These are phyloP conservation scores for Phoma herbarum DNA, from an alignment of 2,329 filamentous ascomycete species.

Conservation along the genomic window DNA sequence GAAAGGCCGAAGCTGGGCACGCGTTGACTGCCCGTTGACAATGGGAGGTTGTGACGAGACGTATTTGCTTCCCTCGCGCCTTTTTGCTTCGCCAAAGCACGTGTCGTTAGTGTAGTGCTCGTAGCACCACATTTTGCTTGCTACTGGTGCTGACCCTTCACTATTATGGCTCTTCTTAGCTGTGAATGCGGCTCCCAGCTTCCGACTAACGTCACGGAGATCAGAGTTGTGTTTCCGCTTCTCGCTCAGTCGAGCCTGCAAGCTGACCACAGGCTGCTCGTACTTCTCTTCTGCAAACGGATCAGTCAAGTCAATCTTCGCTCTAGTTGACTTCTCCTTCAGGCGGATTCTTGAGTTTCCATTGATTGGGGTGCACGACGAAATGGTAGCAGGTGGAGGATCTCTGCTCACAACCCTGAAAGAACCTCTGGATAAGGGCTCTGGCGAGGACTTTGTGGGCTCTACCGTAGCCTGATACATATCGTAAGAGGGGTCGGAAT, in stretches of 20 bases:
- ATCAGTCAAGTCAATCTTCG: background rate
- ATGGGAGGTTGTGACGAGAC: background rate
- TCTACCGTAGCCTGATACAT: background rate
- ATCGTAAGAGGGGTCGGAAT: background rate
- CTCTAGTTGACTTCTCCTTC: background rate
- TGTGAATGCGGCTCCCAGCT: background rate
- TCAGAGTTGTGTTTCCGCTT: background rate
- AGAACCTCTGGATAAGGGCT: background rate
- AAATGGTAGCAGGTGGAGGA: background rate
- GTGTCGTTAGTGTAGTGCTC: background rate
- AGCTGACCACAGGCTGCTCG: background rate
- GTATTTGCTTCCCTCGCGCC: background rate
- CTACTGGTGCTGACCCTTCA: too few species aligned
- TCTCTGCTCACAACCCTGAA: background rate
- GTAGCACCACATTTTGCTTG: background rate
- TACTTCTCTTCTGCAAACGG: background rate
- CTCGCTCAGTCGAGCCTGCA: background rate
- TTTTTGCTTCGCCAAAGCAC: background rate
- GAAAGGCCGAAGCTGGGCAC: background rate
- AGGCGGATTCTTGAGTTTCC: background rate
- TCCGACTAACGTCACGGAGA: background rate
- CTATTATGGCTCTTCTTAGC: background rate
- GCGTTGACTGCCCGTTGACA: background rate
- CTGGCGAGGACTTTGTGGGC: background rate
- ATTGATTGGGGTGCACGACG: background rate